A percentile compares a stretch with the other conserved stretches of the same genome.
Conservation (phyloP, 108 stramenopile genomes). For the Discostella pseudostelligera region DNA sequence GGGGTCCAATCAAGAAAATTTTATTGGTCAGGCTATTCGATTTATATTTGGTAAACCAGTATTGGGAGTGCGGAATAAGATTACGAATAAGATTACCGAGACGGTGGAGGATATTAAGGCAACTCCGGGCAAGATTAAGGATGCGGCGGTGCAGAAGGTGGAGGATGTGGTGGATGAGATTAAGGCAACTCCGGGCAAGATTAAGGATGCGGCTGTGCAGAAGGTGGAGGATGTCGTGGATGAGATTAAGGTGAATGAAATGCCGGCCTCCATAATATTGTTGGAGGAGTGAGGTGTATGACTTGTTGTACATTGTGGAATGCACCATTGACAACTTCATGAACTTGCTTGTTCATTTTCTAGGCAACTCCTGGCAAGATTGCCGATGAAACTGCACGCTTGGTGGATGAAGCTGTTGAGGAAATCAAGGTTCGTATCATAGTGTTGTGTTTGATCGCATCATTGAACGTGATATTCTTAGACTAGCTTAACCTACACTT, state of each 20-base stretch:
- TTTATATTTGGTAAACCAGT: slow-evolving; percentile 48
- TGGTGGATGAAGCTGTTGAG: slow-evolving; percentile 54
- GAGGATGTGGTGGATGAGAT: slow-evolving; percentile 63
- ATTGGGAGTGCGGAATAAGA: slow-evolving; percentile 15
- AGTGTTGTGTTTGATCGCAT: slow-evolving; percentile 3
- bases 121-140: slow-evolving; percentile 33
- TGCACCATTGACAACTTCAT: neutral
- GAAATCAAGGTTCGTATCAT: slow-evolving; percentile 45
- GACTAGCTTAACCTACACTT: slow-evolving; percentile 12
- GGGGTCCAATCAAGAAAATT: slow-evolving; percentile 36
- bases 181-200: slow-evolving; percentile 43
- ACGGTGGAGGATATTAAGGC: slow-evolving; percentile 35
- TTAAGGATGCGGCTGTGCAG: slow-evolving; percentile 34
- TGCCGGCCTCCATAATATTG: neutral
- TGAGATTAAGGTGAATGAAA: slow-evolving; percentile 51
- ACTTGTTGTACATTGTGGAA: neutral
- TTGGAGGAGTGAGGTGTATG: neutral
- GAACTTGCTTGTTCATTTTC: neutral
- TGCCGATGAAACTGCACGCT: slow-evolving; percentile 46
- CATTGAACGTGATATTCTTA: slow-evolving; percentile 1
- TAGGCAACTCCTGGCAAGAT: slow-evolving; percentile 38
- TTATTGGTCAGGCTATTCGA: slow-evolving; percentile 43
- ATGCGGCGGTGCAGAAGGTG: slow-evolving; percentile 44
- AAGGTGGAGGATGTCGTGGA: slow-evolving; percentile 58
- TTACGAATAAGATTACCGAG: slow-evolving; percentile 27